Base-by-base conservation (phyloP, 1,284 basidiomycete genomes). In the Bjerkandera adusta region DNA sequence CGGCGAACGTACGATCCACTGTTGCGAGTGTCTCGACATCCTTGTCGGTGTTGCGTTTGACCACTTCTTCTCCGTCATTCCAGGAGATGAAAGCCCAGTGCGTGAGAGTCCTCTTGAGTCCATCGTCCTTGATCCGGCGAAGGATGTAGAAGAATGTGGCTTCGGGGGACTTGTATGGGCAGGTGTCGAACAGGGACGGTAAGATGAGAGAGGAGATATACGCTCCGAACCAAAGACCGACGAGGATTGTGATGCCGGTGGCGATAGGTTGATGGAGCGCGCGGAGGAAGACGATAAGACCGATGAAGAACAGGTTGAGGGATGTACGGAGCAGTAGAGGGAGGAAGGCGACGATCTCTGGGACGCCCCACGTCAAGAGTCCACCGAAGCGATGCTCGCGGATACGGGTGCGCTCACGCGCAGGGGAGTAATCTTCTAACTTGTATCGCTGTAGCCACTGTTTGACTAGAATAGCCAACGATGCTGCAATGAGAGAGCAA, bases 271-370 rank as follows among this genome's bases (percentile, higher is more conserved):
- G 5, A 18, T 53, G 20, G 13, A 53, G 39, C 21, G 36, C 21
- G 24, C 32, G 40, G 3, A 52, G 48, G 11, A 45, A 32, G 5
- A 49, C 11, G 22, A 39, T 25, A 1, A 53, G 30, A 1, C 67
- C 67, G 3, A 49, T 52, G 16, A 66, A 58, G 53, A 67, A 68
- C 5, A 67, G 54, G 4, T 56, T 43, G 3, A 66, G 48, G 0
- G 66, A 54, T 11, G 56, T 33, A 26, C 66, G 59, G 12, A 67
- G 54, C n/a, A 67, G 49, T 2, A 62, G 35, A 0, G 64, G 63
- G 4, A 68, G 52, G 10, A 54, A 40, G 1, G 59, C 48, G 13
- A 67, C 53, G 13, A 64, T 57, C 11, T 49, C 48, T 6, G 55
- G 49, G 0, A 66, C 59, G 13, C 50, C 49, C 65, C 65, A 68